Conservation (phyloP, 352 stramenopile genomes). For the Globisporangium viniferum region DNA sequence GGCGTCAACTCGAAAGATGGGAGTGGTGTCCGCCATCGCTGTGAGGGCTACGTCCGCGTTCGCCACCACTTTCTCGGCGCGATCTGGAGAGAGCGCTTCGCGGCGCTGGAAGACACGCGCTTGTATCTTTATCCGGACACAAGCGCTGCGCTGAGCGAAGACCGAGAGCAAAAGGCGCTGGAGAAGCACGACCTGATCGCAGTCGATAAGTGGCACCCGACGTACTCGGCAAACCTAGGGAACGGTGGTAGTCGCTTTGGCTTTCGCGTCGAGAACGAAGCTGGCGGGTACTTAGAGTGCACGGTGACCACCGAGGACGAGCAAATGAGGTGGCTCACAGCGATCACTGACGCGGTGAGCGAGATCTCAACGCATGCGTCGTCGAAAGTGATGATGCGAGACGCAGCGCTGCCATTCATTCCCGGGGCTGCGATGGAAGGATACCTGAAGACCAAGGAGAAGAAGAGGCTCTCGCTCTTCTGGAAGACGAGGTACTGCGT, state of each 20-base stretch:
- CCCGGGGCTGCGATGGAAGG: conserved; percentile 66
- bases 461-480: conserved; percentile 49
- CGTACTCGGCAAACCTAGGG: conserved; percentile 23
- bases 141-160: conserved; percentile 20
- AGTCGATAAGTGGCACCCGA: conserved; percentile 49
- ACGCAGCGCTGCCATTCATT: conserved; percentile 56
- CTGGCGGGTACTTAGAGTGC: conserved; percentile 58
- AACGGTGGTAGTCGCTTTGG: conserved; percentile 25
- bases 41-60: conserved; percentile 41
- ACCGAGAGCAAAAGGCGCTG: conserved; percentile 27
- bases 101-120: conserved; percentile 32
- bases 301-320: conserved; percentile 32
- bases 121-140: conserved; percentile 37
- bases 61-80: conserved; percentile 46
- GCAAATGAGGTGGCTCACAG: conserved; percentile 34
- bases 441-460: conserved; percentile 53
- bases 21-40: neutral
- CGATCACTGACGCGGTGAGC: conserved; percentile 26
- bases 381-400: conserved; percentile 24
- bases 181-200: conserved; percentile 54
- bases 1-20: neutral
- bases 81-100: conserved; percentile 49
- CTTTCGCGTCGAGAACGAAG: conserved; percentile 61
- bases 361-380: conserved; percentile 11
- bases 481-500: conserved; percentile 73